Base-by-base conservation (phyloP, 208 protist species). In the Trypanosoma avium region DNA sequence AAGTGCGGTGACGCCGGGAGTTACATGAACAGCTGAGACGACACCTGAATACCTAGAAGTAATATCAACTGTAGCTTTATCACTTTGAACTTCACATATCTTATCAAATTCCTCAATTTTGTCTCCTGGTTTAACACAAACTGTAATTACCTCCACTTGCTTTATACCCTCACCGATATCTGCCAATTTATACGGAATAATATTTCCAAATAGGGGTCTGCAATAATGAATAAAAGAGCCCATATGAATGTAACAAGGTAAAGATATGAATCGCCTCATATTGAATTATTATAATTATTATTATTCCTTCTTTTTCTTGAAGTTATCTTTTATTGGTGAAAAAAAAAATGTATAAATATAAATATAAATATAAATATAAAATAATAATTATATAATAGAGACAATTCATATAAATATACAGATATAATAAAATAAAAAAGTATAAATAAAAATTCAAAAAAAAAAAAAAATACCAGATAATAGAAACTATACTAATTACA, bases 81-180 rank as follows among this genome's bases (percentile, higher is more conserved):
- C 97, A 62, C 81, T 95, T 70, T 97, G 91, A 26, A 98, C 93
- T 57, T 98, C 95, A 67, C 94, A 98, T 29, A 99, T 78, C 26
- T 76, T 70, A 32, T 98, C 89, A 66, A 98, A 98, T 74, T 98
- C 84, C 27, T 91, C 61, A 48, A 99, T 86, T 0, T 30, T 45
- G 70, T 98, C 94, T 15, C 97, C 97, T 21, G 81, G 74, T 58
- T 97, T 96, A 15, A 98, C 86, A 43, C 57, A 85, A 77, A 97
- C 97, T 17, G 88, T 60, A 24, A 99, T 58, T 32, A 99, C 82
- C 70, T 98, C 93, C 65, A 96, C 94, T 79, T 99, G 86, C 6
- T 79, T 77, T 59, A 98, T 98, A 53, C 97, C 97, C 72, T 99
- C 97, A 26, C 97, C 97, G 71, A 98, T 97, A 68, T 98, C 97